These are phyloP conservation scores for Chlorociboria aeruginascens DNA, from an alignment of 495 filamentous ascomycete species.

Conservation along the genomic window DNA sequence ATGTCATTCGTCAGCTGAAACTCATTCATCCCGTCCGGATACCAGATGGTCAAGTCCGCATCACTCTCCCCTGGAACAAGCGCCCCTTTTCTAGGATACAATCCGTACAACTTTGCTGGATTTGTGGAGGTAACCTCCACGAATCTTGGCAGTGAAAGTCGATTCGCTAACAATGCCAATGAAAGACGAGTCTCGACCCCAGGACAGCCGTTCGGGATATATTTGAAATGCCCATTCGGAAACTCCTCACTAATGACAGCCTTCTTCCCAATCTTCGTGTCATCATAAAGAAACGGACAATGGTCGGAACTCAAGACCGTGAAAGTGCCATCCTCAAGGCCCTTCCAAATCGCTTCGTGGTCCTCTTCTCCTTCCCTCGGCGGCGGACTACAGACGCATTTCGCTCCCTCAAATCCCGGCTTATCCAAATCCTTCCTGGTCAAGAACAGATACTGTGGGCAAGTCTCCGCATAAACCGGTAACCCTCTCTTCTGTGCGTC, in stretches of 20 bases:
- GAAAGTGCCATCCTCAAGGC: conserved; percentile 36
- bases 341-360: conserved; percentile 32
- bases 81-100: conserved; percentile 42
- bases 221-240: conserved; percentile 35
- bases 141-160: conserved; percentile 39
- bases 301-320: conserved; percentile 43
- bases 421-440: conserved; percentile 36
- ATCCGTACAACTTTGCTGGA: conserved; percentile 48
- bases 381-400: conserved; percentile 38
- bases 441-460: conserved; percentile 54
- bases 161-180: conserved; percentile 31
- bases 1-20: conserved; percentile 36
- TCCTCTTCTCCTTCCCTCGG: conserved; percentile 25
- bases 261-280: conserved; percentile 35
- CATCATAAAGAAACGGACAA: conserved; percentile 41
- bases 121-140: conserved; percentile 46
- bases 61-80: conserved; percentile 42
- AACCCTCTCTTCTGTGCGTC: conserved; percentile 41
- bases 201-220: conserved; percentile 48
- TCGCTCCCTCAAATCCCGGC: conserved; percentile 41
- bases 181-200: conserved; percentile 49
- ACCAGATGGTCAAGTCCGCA: conserved; percentile 42
- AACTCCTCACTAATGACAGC: conserved; percentile 28
- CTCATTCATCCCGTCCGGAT: conserved; percentile 30
- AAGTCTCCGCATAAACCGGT: conserved; percentile 52